Conservation (phyloP, 164 flowering plant genomes). For the Aristolochia californica region DNA sequence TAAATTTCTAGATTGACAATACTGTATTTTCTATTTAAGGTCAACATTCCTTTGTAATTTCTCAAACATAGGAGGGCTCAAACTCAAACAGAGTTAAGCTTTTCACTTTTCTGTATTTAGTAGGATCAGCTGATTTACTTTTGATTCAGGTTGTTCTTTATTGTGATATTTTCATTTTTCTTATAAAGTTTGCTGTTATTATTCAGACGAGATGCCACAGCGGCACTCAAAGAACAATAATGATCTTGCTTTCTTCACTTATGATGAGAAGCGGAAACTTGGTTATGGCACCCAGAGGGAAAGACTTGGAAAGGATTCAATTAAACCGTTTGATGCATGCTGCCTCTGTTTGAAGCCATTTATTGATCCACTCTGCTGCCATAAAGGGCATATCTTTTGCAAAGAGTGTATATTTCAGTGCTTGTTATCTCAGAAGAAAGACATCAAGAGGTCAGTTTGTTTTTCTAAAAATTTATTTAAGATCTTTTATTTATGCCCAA, state of each 20-base stretch:
- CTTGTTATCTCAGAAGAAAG: conserved; percentile 85
- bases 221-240: conserved; percentile 98
- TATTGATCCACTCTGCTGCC: conserved; percentile 80
- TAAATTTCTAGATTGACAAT: no score
- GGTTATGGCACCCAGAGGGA: conserved; percentile 95
- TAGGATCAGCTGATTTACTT: no score
- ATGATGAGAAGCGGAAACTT: conserved; percentile 89
- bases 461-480: neutral
- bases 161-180: no score
- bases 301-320: conserved; percentile 86
- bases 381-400: conserved; percentile 86
- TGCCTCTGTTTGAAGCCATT: conserved; percentile 85
- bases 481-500: no score
- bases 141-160: no score
- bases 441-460: conserved; percentile 54
- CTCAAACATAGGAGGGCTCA: no score
- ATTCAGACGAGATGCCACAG: conserved; percentile 52
- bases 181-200: neutral
- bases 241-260: conserved; percentile 94
- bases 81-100: no score
- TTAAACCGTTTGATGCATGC: conserved; percentile 88
- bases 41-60: no score
- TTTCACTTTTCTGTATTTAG: no score
- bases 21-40: no score
- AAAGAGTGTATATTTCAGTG: conserved; percentile 93